These are phyloP conservation scores for Hortiboletus campestris DNA, from an alignment of 768 basidiomycete species.

Conservation along the genomic window DNA sequence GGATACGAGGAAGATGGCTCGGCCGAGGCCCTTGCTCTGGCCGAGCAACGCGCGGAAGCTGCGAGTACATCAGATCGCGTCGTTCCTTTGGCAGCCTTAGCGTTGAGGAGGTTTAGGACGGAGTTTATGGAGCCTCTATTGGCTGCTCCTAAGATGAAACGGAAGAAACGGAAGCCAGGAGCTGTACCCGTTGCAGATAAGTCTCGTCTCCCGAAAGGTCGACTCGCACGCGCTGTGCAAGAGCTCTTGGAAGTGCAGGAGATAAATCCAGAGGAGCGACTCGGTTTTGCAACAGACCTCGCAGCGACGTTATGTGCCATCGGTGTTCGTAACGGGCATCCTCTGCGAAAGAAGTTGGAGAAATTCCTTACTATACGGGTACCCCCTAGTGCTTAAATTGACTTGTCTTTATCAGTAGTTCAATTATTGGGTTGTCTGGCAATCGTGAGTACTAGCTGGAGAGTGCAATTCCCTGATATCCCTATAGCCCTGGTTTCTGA, in stretches of 20 bases:
- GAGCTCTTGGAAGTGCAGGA: slow-evolving; percentile 56
- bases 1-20: slow-evolving; percentile 57
- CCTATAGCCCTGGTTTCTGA: slow-evolving; percentile 23
- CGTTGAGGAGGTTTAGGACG: slow-evolving; percentile 67
- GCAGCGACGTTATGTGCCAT: slow-evolving; percentile 47
- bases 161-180: slow-evolving; percentile 46
- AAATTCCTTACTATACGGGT: slow-evolving; percentile 43
- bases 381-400: not conserved
- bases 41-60: slow-evolving; percentile 73
- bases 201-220: slow-evolving; percentile 53
- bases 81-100: slow-evolving; percentile 61
- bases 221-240: slow-evolving; percentile 66
- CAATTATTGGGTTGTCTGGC: not conserved
- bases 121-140: slow-evolving; percentile 72
- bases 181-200: slow-evolving; percentile 41
- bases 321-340: slow-evolving; percentile 62
- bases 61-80: slow-evolving; percentile 67
- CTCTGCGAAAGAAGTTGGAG: slow-evolving; percentile 66
- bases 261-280: slow-evolving; percentile 45
- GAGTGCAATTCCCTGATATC: not conserved
- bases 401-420: not conserved
- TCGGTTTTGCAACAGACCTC: slow-evolving; percentile 48
- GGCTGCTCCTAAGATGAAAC: slow-evolving; percentile 61
- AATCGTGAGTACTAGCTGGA: not conserved
- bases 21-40: slow-evolving; percentile 46